Conservation (phyloP, 768 basidiomycete species). For the Cystobasidium onofrii region DNA sequence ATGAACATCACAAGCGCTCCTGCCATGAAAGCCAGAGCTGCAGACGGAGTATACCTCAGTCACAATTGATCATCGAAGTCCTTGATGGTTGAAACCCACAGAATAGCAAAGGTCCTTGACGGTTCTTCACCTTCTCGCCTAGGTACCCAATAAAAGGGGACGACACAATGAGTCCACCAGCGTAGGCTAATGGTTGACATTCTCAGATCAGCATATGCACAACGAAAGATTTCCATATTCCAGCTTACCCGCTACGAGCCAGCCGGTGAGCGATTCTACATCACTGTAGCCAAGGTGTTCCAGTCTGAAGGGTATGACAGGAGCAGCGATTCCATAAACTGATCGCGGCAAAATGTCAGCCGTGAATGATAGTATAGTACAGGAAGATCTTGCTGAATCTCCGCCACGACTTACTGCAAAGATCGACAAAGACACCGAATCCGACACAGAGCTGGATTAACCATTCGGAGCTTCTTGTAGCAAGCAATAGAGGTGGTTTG, state of each 20-base stretch:
- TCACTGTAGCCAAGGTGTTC: conserved; percentile 37
- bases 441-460: conserved; percentile 12
- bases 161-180: conserved; percentile 36
- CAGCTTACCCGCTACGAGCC: conserved; percentile 36
- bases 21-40: conserved; percentile 38
- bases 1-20: conserved; percentile 40
- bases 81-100: neutral
- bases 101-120: conserved; percentile 34
- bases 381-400: neutral
- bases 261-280: conserved; percentile 37
- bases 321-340: conserved; percentile 34
- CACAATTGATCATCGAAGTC: no score
- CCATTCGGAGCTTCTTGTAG: neutral
- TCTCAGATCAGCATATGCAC: neutral
- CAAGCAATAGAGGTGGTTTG: neutral
- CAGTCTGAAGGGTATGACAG: conserved; percentile 40
- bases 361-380: neutral
- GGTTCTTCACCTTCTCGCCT: conserved; percentile 32
- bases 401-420: conserved; percentile 11
- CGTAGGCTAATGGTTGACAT: conserved; percentile 27
- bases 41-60: neutral
- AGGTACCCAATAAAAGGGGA: conserved; percentile 30
- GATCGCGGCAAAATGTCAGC: neutral
- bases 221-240: neutral
- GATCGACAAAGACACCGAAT: conserved; percentile 26